Base-by-base conservation (phyloP, 2,329 filamentous ascomycete genomes). In the Hypoxylon sp. region DNA sequence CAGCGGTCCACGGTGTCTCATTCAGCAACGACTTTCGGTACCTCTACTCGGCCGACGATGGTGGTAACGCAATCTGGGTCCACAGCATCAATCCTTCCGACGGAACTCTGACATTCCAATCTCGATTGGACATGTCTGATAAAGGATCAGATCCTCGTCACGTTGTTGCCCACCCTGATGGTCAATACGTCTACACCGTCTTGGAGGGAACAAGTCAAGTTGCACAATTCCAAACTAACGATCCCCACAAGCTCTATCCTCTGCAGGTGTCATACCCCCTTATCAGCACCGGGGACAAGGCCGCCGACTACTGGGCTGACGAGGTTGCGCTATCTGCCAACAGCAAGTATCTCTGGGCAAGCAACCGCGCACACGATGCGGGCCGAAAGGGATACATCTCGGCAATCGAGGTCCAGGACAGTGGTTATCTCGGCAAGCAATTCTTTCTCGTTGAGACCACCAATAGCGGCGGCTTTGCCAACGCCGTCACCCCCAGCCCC, bases 1-100 rank as follows among this genome's bases (percentile, higher is more conserved):
- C 83, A 1, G 83, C 81, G 37, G 81, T 86, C 40, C 84, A 86
- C 71, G 84, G 84, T 58, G 82, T 82, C 74, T 83, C 84, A 20
- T 82, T 85, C 64, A 82, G 83, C 64, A 78, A 80, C 3, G 80
- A 80, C 27, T 80, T 81, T 61, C 77, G 79, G 48, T 83, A 82
- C 69, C 74, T 86, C 14, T 84, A 85, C 74, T 85, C 83, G 10
- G 83, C 84, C 20, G 84, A 85, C 69, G 80, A 84, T 69, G 76
- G 76, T 27, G 83, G 81, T 56, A 84, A 85, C 74, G 81, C 82
- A 61, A 80, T 80, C 33, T 79, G 77, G 78, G 75, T 77, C 13
- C 79, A 80, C 55, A 46, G 11, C 6, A 71, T 77, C 57, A 69
- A 74, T 46, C 40, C 40, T n/a, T 22, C 6, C 5, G 73, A 72